Conservation (phyloP, 2,329 filamentous ascomycete species). For the Diaporthe ilicicola region DNA sequence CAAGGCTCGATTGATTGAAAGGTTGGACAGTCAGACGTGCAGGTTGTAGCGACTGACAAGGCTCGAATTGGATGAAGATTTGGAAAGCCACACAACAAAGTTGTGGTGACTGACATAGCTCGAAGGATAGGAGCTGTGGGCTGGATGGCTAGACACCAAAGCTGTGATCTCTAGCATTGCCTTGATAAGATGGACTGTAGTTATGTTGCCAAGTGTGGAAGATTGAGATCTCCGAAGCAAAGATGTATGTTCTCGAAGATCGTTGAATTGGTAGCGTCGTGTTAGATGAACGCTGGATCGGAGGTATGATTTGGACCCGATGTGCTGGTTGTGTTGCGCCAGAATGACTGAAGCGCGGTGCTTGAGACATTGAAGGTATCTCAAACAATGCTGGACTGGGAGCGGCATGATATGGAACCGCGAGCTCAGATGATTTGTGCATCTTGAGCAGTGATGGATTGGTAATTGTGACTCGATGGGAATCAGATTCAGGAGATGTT, state of each 20-base stretch:
- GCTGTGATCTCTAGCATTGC: background rate
- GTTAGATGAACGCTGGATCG: no score
- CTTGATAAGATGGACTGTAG: background rate
- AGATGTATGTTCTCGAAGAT: background rate
- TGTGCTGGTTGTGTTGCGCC: no score
- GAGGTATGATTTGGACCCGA: no score
- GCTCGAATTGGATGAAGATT: no score
- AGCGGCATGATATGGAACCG: background rate
- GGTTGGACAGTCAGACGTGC: background rate
- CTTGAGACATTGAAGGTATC: no score
- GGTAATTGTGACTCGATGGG: background rate
- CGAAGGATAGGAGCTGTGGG: no score
- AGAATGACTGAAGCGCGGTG: no score
- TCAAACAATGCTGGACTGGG: background rate
- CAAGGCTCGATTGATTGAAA: background rate
- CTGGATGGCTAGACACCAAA: background rate
- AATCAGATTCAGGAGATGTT: no score
- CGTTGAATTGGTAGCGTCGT: no score
- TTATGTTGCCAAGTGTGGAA: background rate
- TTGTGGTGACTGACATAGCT: no score
- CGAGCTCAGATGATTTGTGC: background rate
- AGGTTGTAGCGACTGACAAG: background rate
- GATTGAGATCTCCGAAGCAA: background rate
- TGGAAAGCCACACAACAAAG: no score
- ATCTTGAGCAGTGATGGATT: background rate